Evolutionary conservation across 1,284 basidiomycete species (phyloP).

Genomic region (Heterobasidion annosum): DNA sequence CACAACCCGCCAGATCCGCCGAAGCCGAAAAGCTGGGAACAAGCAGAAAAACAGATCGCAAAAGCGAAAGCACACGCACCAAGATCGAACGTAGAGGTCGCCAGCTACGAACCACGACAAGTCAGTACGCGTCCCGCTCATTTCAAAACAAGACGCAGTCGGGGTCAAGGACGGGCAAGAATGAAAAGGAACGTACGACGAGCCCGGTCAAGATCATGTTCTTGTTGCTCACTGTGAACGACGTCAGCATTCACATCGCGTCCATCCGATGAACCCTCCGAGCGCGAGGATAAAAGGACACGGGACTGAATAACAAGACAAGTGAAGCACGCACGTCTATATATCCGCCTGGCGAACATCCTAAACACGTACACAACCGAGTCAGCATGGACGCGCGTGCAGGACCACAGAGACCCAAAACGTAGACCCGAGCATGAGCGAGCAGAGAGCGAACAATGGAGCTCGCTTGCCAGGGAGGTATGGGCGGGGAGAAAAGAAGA

Average conservation of each 20-base stretch:
- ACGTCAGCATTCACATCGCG: too few species aligned
- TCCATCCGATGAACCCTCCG: too few species aligned
- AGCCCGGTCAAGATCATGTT: slow-evolving; percentile 6
- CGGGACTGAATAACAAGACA: not conserved
- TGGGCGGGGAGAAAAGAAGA: not conserved
- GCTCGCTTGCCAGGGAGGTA: not conserved
- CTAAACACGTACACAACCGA: slow-evolving; percentile 6
- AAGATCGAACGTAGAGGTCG: slow-evolving; percentile 14
- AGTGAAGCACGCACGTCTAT: slow-evolving; percentile 2
- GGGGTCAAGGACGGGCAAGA: not conserved
- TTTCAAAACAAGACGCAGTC: not conserved
- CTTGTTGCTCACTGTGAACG: slow-evolving; percentile 9
- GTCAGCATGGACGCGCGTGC: too few species aligned
- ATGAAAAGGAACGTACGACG: not conserved
- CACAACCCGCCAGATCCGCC: not conserved
- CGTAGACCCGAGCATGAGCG: too few species aligned
- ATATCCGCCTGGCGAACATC: slow-evolving; percentile 17
- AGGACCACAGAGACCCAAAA: too few species aligned
- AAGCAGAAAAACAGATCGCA: not conserved
- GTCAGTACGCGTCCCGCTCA: not conserved
- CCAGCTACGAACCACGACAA: slow-evolving; percentile 3
- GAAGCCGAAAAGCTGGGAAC: not conserved
- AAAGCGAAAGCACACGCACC: slow-evolving; percentile 6
- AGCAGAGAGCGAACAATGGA: too few species aligned
- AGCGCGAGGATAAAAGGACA: not conserved